Conservation (phyloP, 495 filamentous ascomycete species). For the Xylaria sp. region DNA sequence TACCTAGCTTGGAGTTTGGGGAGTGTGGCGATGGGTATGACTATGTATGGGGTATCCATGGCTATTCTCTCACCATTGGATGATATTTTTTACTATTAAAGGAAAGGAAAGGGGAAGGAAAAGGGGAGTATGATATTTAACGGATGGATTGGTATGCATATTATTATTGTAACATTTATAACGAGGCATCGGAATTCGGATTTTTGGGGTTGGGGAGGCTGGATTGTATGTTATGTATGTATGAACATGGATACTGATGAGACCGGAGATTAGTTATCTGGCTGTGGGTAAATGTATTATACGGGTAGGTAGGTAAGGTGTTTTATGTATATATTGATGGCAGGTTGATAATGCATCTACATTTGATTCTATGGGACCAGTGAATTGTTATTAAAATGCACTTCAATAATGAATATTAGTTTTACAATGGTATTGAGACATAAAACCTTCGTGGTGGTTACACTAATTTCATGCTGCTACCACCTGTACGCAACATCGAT, state of each 20-base stretch:
- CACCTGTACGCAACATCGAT: too few relatives aligned
- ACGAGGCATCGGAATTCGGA: background rate
- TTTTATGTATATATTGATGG: constrained; percentile 4
- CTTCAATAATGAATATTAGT: background rate
- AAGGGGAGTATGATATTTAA: background rate
- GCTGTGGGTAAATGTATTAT: background rate
- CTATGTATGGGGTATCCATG: background rate
- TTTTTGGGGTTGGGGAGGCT: background rate
- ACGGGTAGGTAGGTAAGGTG: background rate
- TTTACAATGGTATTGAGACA: background rate
- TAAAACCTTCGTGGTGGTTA: background rate
- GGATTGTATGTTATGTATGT: background rate
- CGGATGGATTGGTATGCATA: background rate
- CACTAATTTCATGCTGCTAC: too few relatives aligned
- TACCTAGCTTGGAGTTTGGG: constrained; percentile 10
- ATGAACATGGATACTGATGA: background rate
- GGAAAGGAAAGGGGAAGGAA: background rate
- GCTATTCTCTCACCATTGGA: background rate
- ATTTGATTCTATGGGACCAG: background rate
- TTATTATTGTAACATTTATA: constrained; percentile 8
- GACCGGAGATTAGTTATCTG: background rate
- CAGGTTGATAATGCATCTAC: background rate
- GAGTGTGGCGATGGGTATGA: background rate
- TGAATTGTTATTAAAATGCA: background rate
- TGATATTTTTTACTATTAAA: background rate